Evolutionary conservation across 192 early-diverging fungal genomes (phyloP), one percentile per base, ranked within the genome.

Genomic region (Linnemannia exigua): DNA sequence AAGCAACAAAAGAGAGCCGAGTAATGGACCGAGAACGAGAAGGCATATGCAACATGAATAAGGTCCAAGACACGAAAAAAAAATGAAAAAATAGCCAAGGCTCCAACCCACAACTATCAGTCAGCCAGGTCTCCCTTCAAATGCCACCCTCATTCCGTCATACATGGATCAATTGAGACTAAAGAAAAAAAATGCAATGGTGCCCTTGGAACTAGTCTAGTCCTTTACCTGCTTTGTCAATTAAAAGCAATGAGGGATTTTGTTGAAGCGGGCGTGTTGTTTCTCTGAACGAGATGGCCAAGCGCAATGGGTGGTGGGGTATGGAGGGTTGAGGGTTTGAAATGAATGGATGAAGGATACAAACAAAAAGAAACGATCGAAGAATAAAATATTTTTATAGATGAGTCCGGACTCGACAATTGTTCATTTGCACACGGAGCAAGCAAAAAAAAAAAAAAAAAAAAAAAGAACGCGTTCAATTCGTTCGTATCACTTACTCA

Each of bases 361-460:
- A 52, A 6, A 58, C 33, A 44, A 47, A 44, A 61, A 48, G 20
- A 28, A 61, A 17, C 68, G 36, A 47, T 61, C 25, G 52, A 25
- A 41, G 38, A 68, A 79, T 15, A 72, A 48, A 54, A 63, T 44
- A 2, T 38, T 58, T 37, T 44, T 44, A 44, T 44, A 44, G 41
- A 44, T 6, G 5, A 44, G 41, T 44, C 41, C 41, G 41, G 41
- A 44, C 41, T 44, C 41, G 9, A 44, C 41, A 44, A 44, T 44
- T 44, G 41, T 52, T 58, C 16, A 38, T 47, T n/a, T 78, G 77
- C 52, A 58, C 70, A 72, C 51, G 68, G 77, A 72, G 69, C 69
- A 79, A 63, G 19, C 36, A 14, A 70, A 20, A 19, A 70, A 66
- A 73, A 38, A 20, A 31, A 47, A 54, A 20, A 41, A n/a, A 70